These are phyloP conservation scores for Saccharomycopsis hybrid DNA, from an alignment of 1,139 yeast species.

Conservation along the genomic window DNA sequence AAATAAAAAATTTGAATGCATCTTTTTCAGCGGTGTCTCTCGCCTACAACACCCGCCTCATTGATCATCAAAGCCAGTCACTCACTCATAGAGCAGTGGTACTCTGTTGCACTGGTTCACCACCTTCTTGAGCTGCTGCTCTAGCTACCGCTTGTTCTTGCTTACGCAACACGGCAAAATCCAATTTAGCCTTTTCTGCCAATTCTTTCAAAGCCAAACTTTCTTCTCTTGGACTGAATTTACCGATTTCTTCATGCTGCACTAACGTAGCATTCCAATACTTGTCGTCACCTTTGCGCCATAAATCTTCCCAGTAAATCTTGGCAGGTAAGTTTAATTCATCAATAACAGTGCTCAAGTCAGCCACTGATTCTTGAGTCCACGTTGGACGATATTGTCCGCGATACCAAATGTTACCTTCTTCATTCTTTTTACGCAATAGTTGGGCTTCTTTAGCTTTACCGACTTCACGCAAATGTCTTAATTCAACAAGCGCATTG, in stretches of 20 bases:
- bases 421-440: conserved; percentile 66
- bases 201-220: conserved; percentile 54
- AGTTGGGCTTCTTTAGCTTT: conserved; percentile 55
- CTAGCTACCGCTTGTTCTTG: too few species aligned
- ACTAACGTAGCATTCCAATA: conserved; percentile 57
- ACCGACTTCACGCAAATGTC: conserved; percentile 62
- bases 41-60: too few species aligned
- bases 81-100: too few species aligned
- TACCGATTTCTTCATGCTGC: conserved; percentile 53
- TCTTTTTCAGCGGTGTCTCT: too few species aligned
- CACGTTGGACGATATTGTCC: conserved; percentile 88
- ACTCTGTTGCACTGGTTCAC: too few species aligned
- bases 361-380: conserved; percentile 90
- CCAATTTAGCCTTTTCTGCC: conserved; percentile 29
- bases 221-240: conserved; percentile 60
- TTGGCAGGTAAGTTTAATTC: conserved; percentile 49
- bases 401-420: conserved; percentile 78
- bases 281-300: conserved; percentile 76
- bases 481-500: conserved; percentile 65
- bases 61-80: too few species aligned
- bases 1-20: too few species aligned
- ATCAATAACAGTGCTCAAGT: conserved; percentile 64
- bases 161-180: conserved; percentile 20
- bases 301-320: conserved; percentile 74
- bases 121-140: too few species aligned